These are phyloP conservation scores for Aspergillus asperescens DNA, from an alignment of 495 filamentous ascomycete genomes.

Conservation along the genomic window DNA sequence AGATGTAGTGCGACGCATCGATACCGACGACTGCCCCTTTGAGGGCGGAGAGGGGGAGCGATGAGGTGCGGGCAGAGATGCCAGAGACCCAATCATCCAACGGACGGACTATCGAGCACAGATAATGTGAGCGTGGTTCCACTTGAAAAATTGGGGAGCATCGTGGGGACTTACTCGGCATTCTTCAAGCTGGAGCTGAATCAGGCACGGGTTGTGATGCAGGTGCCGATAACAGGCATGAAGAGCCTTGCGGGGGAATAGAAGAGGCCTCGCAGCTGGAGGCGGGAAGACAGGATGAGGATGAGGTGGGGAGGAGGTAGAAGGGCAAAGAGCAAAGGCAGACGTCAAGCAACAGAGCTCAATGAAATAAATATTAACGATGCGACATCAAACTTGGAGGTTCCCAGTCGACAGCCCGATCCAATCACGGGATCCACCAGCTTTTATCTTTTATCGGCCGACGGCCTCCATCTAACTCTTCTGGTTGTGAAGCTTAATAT, in stretches of 20 bases:
- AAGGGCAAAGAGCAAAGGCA: conserved; percentile 10
- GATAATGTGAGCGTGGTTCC: neutral
- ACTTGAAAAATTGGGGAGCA: conserved; percentile 7
- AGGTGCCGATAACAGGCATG: conserved; percentile 31
- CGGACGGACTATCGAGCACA: conserved; percentile 44
- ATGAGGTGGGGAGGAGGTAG: neutral
- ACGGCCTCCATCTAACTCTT: too few relatives aligned
- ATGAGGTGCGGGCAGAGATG: conserved; percentile 46
- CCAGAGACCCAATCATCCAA: conserved; percentile 56
- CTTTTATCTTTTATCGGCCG: neutral
- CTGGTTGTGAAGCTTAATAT: neutral
- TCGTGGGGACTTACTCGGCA: conserved; percentile 37
- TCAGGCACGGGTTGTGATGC: conserved; percentile 24
- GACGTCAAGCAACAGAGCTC: neutral
- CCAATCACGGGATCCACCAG: conserved; percentile 14
- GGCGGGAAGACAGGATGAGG: neutral
- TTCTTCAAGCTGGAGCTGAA: conserved; percentile 28
- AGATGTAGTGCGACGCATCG: conserved; percentile 85
- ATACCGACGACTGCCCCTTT: conserved; percentile 72
- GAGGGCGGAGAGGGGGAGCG: conserved; percentile 56
- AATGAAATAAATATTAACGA: neutral
- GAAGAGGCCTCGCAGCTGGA: neutral
- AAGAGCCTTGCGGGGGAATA: conserved; percentile 8
- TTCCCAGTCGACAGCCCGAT: neutral
- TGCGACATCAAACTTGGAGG: conserved; percentile 6